A percentile compares a stretch with the other conserved stretches of the same genome.
Evolutionary conservation across 2,329 filamentous ascomycete genomes (phyloP).

Genomic region (Fusarium chaquense): DNA sequence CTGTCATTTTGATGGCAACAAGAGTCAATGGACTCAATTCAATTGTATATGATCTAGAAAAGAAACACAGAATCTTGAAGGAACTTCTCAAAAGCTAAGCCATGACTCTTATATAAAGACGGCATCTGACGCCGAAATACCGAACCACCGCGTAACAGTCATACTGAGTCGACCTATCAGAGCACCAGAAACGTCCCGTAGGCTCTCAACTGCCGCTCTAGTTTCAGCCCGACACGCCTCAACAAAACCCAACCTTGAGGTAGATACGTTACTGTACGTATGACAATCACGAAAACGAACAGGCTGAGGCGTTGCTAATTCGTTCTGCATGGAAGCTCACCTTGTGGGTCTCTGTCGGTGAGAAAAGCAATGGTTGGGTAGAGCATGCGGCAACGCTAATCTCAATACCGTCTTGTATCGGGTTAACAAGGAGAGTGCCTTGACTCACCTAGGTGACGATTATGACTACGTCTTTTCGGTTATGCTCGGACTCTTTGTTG

Average conservation of each 20-base stretch:
- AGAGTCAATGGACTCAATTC: neutral
- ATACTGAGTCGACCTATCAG: conserved; percentile 5
- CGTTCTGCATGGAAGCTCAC: conserved; percentile 1
- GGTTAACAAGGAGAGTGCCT: conserved; percentile 24
- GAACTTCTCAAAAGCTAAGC: neutral
- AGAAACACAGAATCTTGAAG: neutral
- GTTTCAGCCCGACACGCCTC: conserved; percentile 22
- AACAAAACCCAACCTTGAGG: conserved; percentile 22
- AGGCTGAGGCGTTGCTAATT: neutral
- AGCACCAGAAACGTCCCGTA: neutral
- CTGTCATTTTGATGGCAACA: conserved; percentile 36
- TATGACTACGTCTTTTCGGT: conserved; percentile 25
- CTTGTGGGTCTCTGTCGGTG: conserved; percentile 23
- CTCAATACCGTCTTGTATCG: conserved; percentile 30
- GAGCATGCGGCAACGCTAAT: conserved; percentile 29
- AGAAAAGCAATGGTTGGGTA: conserved; percentile 12
- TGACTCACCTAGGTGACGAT: conserved; percentile 40
- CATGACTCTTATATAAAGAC: conserved; percentile 32
- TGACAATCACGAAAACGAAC: conserved; percentile 33
- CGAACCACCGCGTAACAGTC: conserved; percentile 14
- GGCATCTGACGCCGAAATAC: conserved; percentile 13
- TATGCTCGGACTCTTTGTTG: conserved; percentile 36
- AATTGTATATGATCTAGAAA: neutral
- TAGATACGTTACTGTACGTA: neutral
- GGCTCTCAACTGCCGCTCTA: neutral